A percentile compares a stretch with the other conserved stretches of the same genome.
phyloP scores from a whole-genome alignment of 768 basidiomycete genomes.

The Leccinum disarticulatum region DNA sequence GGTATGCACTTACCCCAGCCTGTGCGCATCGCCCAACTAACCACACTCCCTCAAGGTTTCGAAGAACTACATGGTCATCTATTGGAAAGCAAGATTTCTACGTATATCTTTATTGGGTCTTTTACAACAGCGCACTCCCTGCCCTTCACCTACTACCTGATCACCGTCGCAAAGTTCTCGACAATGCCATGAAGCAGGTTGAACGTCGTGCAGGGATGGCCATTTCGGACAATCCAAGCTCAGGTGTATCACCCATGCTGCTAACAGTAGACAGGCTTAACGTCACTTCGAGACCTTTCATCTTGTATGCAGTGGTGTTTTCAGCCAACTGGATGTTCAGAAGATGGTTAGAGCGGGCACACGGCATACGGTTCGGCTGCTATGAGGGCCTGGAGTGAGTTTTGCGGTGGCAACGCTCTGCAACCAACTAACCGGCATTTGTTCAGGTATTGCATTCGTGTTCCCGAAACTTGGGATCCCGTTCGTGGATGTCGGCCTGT shows the following conservation, averaged over 20 bases:
- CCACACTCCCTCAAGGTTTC: conserved; percentile 50
- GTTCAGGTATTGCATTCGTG: conserved; percentile 68
- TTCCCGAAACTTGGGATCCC: conserved; percentile 67
- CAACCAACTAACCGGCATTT: background rate
- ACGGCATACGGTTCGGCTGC: conserved; percentile 43
- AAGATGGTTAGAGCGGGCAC: conserved; percentile 41
- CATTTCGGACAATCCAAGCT: conserved; percentile 61
- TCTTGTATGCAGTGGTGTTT: conserved; percentile 57
- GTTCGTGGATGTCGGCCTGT: conserved; percentile 61
- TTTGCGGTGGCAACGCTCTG: background rate
- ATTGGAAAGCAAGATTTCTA: conserved; percentile 62
- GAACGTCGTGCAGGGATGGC: conserved; percentile 70
- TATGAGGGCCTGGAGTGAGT: conserved; percentile 72
- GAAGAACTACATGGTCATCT: conserved; percentile 69
- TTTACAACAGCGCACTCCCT: conserved; percentile 69
- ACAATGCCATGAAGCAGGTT: conserved; percentile 58
- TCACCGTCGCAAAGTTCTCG: conserved; percentile 49
- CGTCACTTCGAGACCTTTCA: conserved; percentile 65
- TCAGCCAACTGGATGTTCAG: conserved; percentile 49
- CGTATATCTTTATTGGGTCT: conserved; percentile 82
- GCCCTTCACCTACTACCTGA: conserved; percentile 46
- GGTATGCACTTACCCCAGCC: conserved; percentile 26
- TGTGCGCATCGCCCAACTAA: background rate
- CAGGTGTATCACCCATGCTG: conserved; percentile 52
- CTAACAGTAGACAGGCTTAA: conserved; percentile 79